Evolutionary conservation across 2,329 filamentous ascomycete genomes (phyloP), one percentile per base, ranked within the genome.

Genomic region (Hypoxylon sp.): DNA sequence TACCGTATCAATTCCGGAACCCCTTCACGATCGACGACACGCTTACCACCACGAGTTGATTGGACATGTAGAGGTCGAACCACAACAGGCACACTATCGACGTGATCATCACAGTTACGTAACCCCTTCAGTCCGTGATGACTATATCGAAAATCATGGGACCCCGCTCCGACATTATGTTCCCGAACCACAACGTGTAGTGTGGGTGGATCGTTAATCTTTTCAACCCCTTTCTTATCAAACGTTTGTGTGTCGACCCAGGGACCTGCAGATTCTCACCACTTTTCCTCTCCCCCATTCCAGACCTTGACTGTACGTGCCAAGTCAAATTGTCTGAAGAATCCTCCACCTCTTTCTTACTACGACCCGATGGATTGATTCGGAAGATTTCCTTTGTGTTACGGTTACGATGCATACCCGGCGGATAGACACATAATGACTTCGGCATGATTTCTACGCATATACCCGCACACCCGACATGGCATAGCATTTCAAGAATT

Each of bases 171-270:
- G 57, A 28, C 64, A 65, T 41, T 54, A 67, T 17, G 26, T 60
- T n/a, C 64, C 55, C 17, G 63, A 69, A 39, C 67, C 56, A 24
- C 68, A 59, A 48, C 65, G 69, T 44, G 60, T 72, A 32, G 60
- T 74, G 37, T 70, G 68, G 60, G 68, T 72, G 19, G 71, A 71
- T 43, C 70, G 54, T 66, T 59, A 32, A 53, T n/a, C 22, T 48
- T 19, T 41, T 7, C 17, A 17, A 19, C 37, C 6, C 15, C 37
- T 7, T 19, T 17, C 22, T 51, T n/a, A n/a, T n/a, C 2, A n/a
- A n/a, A 22, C 8, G 7, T 15, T 24, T 41, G 1, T 11, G 24
- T 28, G 24, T 11, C 3, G 8, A 41, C 4, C 20, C 24, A 39
- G 15, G 32, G 43, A 34, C 32, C 17, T 37, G 32, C 20, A 19